A percentile compares a stretch with the other conserved stretches of the same genome.
Conservation (phyloP, 768 basidiomycete species). For the Erythrobasidium yunnanense region DNA sequence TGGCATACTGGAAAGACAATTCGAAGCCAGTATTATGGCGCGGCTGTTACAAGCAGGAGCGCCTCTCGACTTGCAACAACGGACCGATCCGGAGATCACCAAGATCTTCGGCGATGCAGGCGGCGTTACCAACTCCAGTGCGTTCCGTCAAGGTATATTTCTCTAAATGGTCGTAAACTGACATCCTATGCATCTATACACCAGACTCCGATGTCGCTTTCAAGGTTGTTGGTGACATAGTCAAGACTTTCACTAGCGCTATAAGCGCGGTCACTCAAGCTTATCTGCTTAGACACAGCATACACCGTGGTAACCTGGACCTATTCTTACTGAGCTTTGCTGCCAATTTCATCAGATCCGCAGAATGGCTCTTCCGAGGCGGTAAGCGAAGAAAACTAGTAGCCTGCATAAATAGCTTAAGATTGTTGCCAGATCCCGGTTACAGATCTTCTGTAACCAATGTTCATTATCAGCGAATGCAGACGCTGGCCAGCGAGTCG, state of each 20-base stretch:
- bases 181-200: too few relatives aligned
- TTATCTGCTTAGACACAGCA: not conserved
- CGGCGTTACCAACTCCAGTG: not conserved
- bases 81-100: not conserved
- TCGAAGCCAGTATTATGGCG: constrained; percentile 2
- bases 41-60: constrained; percentile 8
- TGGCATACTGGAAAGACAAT: constrained; percentile 16
- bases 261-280: not conserved
- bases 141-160: too few relatives aligned
- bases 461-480: constrained; percentile 19
- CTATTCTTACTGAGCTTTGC: constrained; percentile 9
- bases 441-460: not conserved
- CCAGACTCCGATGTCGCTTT: constrained; percentile 15
- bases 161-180: too few relatives aligned
- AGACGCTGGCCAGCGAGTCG: constrained; percentile 9
- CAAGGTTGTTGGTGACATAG: constrained; percentile 8
- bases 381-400: not conserved
- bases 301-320: constrained; percentile 9
- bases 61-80: constrained; percentile 3
- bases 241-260: constrained; percentile 3
- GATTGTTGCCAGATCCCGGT: not conserved
- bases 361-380: constrained; percentile 18
- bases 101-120: constrained; percentile 9
- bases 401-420: not conserved
- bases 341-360: constrained; percentile 7